A percentile compares a stretch with the other conserved stretches of the same genome.
Evolutionary conservation across 129 eudicot genomes (phyloP).

Genomic region (Flaveria robusta): DNA sequence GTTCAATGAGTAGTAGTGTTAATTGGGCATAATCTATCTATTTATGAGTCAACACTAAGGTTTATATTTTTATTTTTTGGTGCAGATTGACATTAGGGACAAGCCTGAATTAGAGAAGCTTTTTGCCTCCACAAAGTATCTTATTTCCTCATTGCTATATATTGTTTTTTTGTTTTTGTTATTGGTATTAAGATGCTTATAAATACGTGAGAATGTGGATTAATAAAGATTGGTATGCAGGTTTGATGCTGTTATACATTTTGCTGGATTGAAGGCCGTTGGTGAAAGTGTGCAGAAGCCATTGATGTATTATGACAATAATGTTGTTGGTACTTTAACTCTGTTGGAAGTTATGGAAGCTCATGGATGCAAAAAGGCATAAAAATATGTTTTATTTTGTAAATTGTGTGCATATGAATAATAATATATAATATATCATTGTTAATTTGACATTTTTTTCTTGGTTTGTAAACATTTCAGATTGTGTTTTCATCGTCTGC

Average conservation of each 20-base stretch:
- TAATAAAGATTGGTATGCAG: slow-evolving; percentile 39
- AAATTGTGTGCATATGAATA: background rate
- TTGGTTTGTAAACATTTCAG: slow-evolving; percentile 41
- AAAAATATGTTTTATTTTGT: background rate
- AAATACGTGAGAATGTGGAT: background rate
- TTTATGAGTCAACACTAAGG: slow-evolving; percentile 1
- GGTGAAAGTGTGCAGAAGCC: slow-evolving; percentile 97
- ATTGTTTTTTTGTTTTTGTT: background rate
- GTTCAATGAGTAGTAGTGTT: background rate
- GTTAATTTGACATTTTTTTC: slow-evolving; percentile 14
- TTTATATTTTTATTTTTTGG: background rate
- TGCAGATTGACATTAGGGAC: slow-evolving; percentile 88
- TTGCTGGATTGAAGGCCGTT: slow-evolving; percentile 96
- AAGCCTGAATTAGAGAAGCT: slow-evolving; percentile 75
- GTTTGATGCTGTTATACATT: slow-evolving; percentile 98
- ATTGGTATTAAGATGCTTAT: slow-evolving; percentile 1
- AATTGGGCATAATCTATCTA: background rate
- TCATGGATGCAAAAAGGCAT: slow-evolving; percentile 87
- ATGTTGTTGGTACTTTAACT: slow-evolving; percentile 75
- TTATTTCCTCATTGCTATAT: background rate
- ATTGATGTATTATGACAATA: slow-evolving; percentile 72
- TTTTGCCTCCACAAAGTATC: slow-evolving; percentile 55
- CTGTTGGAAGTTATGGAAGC: slow-evolving; percentile 90
- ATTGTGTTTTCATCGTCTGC: slow-evolving; percentile 84
- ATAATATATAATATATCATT: background rate